Percentiles rank a stretch among this genome's conserved stretches.
phyloP scores from a whole-genome alignment of 2,329 filamentous ascomycete genomes.

The Incumbomyces lentus region DNA sequence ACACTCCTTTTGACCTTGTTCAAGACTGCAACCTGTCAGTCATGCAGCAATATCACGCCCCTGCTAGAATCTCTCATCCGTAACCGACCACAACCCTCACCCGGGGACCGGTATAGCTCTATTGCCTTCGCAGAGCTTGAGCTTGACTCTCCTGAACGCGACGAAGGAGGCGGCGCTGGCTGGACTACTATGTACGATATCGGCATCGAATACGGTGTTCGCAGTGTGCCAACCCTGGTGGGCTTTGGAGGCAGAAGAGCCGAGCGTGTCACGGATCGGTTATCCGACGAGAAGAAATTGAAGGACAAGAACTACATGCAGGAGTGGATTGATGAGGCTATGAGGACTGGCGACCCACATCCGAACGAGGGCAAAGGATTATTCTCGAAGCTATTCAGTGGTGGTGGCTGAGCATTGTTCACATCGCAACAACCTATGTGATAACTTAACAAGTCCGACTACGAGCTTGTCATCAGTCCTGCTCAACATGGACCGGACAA shows the following conservation, averaged over 20 bases:
- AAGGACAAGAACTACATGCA: slow-evolving; percentile 12
- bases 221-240: slow-evolving; percentile 19
- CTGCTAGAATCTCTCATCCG: slow-evolving; percentile 16
- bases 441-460: too few relatives aligned
- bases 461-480: too few relatives aligned
- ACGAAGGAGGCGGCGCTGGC: slow-evolving; percentile 11
- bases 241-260: slow-evolving; percentile 20
- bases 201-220: slow-evolving; percentile 19
- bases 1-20: slow-evolving; percentile 17
- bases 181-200: slow-evolving; percentile 15
- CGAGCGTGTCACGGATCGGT: slow-evolving; percentile 17
- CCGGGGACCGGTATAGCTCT: slow-evolving; percentile 12
- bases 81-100: slow-evolving; percentile 9
- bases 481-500: too few relatives aligned
- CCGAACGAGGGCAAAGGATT: slow-evolving; percentile 6
- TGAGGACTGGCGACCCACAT: slow-evolving; percentile 19
- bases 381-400: slow-evolving; percentile 15
- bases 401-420: slow-evolving; percentile 1
- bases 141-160: slow-evolving; percentile 23
- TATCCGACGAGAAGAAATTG: slow-evolving; percentile 18
- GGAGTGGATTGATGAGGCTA: slow-evolving; percentile 18
- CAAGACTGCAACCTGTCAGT: slow-evolving; percentile 17
- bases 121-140: slow-evolving; percentile 20
- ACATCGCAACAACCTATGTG: too few relatives aligned
- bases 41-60: slow-evolving; percentile 19